Evolutionary conservation across 371 early-diverging fungal species (phyloP).

Genomic region (Amoeboaphelidium occidentale): DNA sequence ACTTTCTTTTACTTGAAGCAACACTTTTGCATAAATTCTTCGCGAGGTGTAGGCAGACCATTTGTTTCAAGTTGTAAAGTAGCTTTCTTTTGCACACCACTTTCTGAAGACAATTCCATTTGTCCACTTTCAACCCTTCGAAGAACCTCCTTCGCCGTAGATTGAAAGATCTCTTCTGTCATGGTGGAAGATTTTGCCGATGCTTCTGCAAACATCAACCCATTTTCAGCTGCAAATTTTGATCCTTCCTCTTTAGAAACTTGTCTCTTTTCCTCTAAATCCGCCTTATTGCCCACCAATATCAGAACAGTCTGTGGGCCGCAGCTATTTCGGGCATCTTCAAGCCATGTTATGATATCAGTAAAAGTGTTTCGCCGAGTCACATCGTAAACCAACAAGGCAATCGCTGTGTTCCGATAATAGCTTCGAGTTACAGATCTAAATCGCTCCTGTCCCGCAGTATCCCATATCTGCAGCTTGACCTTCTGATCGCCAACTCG

Average conservation of each 20-base stretch:
- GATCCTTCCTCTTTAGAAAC: constrained; percentile 36
- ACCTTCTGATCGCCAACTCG: constrained; percentile 44
- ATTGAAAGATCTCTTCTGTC: constrained; percentile 1
- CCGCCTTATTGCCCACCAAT: constrained; percentile 44
- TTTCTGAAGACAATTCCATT: not conserved
- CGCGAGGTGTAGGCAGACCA: no score
- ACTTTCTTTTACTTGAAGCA: constrained; percentile 1
- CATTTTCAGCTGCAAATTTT: constrained; percentile 37
- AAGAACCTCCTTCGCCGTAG: not conserved
- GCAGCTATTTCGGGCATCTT: constrained; percentile 31
- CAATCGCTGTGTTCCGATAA: constrained; percentile 91
- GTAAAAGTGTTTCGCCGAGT: constrained; percentile 43
- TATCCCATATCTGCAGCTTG: constrained; percentile 71
- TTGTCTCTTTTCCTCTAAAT: constrained; percentile 26
- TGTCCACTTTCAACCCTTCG: not conserved
- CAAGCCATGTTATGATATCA: constrained; percentile 41
- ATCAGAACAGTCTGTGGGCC: constrained; percentile 35
- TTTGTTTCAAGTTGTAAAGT: no score
- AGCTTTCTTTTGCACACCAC: no score
- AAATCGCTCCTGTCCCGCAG: constrained; percentile 87
- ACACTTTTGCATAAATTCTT: constrained; percentile 1
- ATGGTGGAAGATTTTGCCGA: constrained; percentile 13
- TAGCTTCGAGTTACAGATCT: constrained; percentile 87
- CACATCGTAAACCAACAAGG: constrained; percentile 55
- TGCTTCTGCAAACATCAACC: constrained; percentile 17